phyloP scores from a whole-genome alignment of 176 grass and related monocot genomes.

The Aegilops tauschii region DNA sequence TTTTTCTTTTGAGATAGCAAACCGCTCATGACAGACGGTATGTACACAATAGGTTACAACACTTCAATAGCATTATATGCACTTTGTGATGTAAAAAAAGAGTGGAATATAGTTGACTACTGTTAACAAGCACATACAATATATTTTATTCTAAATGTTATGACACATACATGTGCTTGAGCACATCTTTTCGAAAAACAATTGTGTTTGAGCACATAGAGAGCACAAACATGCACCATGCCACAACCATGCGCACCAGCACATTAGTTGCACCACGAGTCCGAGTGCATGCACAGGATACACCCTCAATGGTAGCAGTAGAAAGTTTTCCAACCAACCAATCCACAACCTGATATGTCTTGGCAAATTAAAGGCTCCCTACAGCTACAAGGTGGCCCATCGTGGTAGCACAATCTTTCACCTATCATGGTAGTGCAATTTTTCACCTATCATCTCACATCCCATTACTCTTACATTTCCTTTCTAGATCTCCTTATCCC shows the following conservation, averaged over 20 bases:
- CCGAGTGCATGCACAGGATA: not conserved
- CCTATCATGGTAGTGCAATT: constrained; percentile 31
- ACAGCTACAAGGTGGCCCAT: not conserved
- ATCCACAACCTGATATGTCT: not conserved
- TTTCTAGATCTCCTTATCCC: constrained; percentile 16
- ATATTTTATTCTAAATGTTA: too few species aligned
- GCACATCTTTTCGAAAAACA: too few species aligned
- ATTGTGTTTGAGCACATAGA: too few species aligned
- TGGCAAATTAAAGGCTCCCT: constrained; percentile 22
- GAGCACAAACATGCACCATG: not conserved
- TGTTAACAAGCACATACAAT: too few species aligned
- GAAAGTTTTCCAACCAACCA: not conserved
- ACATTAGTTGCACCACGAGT: not conserved
- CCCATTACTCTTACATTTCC: not conserved
- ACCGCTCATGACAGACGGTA: too few species aligned
- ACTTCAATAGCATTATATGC: too few species aligned
- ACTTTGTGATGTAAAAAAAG: too few species aligned
- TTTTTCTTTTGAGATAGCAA: too few species aligned
- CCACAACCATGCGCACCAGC: not conserved
- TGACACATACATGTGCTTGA: too few species aligned
- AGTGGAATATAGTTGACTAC: too few species aligned
- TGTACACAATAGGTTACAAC: too few species aligned
- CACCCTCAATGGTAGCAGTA: not conserved
- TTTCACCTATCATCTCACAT: constrained; percentile 30
- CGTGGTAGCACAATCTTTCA: not conserved